Percentiles rank a stretch among this genome's conserved stretches.
phyloP scores from a whole-genome alignment of 306 rosid genomes.

The Ceratonia siliqua region DNA sequence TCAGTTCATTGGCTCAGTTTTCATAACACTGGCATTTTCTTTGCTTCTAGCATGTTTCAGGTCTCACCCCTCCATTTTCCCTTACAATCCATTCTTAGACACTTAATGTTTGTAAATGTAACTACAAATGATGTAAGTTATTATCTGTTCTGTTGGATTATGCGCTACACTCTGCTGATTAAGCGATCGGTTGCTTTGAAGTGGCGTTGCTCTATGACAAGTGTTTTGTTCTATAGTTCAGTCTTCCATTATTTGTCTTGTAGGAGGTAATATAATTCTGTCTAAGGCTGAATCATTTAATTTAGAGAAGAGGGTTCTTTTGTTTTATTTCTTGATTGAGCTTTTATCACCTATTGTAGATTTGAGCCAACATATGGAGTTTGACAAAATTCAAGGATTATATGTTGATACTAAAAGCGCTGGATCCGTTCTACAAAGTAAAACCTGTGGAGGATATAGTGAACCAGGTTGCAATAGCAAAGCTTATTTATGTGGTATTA shows the following conservation, averaged over 20 bases:
- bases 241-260: neutral
- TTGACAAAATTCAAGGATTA: constrained; percentile 24
- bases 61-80: too few relatives aligned
- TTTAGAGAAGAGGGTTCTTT: neutral
- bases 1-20: too few relatives aligned
- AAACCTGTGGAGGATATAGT: neutral
- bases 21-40: too few relatives aligned
- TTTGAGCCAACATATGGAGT: constrained; percentile 34
- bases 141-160: neutral
- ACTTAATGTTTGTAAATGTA: too few relatives aligned
- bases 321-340: neutral
- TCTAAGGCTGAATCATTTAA: neutral
- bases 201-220: neutral
- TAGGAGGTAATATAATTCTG: neutral
- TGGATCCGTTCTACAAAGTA: constrained; percentile 22
- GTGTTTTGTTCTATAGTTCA: neutral
- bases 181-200: neutral
- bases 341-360: constrained; percentile 33
- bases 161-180: neutral
- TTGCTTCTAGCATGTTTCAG: too few relatives aligned
- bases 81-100: too few relatives aligned
- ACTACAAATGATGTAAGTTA: neutral
- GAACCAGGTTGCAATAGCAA: constrained; percentile 2
- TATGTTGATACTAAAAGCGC: constrained; percentile 16
- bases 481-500: constrained; percentile 21